Evolutionary conservation across 805 yeast species (phyloP), one percentile per base, ranked within the genome.

Genomic region (Saccharomycopsis sp.): DNA sequence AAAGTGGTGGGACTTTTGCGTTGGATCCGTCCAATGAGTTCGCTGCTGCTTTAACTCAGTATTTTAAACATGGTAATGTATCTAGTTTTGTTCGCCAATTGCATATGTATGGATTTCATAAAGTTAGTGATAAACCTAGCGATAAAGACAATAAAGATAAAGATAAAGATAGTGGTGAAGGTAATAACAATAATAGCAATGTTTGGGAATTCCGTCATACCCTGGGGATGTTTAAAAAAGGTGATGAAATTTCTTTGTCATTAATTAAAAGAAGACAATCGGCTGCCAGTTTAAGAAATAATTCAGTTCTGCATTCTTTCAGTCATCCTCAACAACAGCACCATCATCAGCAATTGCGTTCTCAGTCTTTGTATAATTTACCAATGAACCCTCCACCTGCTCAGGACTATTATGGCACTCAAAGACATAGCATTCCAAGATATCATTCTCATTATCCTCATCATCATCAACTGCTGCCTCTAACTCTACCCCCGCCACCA

Each of bases 21-120:
- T 57, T 80, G n/a, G 67, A 70, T 36, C 85, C 86, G 0, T 78
- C 79, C 14, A 67, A 76, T 23, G 82, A 77, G 51, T 80, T 80
- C 59, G 76, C 82, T 8, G 64, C 66, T 32, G 74, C 75, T 1
- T 59, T 83, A 40, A 77, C 83, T n/a, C 70, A 71, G 38, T 88
- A 85, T 60, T 89, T 90, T 70, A 90, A 90, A 60, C 97, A 89
- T 65, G 94, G 95, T 3, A 90, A 90, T 59, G 87, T 89, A 23
- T 87, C 95, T 20, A 80, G 90, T 49, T 90, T 90, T 66, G 96
- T 90, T 28, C 76, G 97, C 38, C 97, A 90, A 63, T 68, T 89
- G 38, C 95, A 90, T 67, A 90, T 89, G 97, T 88, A 88, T 60
- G 96, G 96, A 1, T 88, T 89, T 66, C 96, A 89, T 62, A 88